Base-by-base conservation (phyloP, 345 rosid genomes). In the Boechera stricta region DNA sequence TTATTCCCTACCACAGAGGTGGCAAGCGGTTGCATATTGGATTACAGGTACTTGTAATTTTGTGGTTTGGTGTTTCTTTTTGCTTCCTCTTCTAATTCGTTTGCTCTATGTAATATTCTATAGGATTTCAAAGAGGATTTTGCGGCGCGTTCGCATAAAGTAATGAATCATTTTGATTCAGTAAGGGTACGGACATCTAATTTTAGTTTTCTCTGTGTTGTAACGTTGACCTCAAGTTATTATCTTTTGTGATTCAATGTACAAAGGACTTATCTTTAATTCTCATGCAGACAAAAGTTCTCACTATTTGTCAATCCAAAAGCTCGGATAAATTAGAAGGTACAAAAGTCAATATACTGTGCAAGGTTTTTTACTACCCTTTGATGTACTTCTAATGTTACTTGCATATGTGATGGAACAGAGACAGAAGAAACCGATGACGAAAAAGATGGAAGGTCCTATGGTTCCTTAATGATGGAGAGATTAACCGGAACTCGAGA, bases 1-100 rank as follows among this genome's bases (percentile, higher is more conserved):
- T 91, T 77, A 68, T 95, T 74, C 99, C 99, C 75, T 95, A 95
- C 76, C 97, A 95, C 83, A 91, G 77, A 86, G 99, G 99, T 65
- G 99, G 99, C 69, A 92, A 82, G 85, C 86, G 98, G 85, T 73
- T 95, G 91, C 99, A 95, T 66, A 92, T 93, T 76, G 98, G 98
- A 47, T 85, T 91, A 59, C 97, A 90, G 87, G 99, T 95, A 79
- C 48, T 29, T n/a, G 1, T 12, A 72, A 39, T 65, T 35, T 57
- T 31, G 16, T 48, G 21, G 38, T 48, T 65, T 57, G 31, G 49
- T 21, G 52, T 36, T 68, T 67, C 12, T 42, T 38, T 52, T 42
- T 57, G 8, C 32, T 67, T 44, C 38, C 38, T n/a, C 39, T 12
- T 13, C 35, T 78, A 39, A 66, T 39, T 47, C 0, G 16, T 60